Evolutionary conservation across 2,329 filamentous ascomycete genomes (phyloP).

Genomic region (Epichloe brachyelytri): DNA sequence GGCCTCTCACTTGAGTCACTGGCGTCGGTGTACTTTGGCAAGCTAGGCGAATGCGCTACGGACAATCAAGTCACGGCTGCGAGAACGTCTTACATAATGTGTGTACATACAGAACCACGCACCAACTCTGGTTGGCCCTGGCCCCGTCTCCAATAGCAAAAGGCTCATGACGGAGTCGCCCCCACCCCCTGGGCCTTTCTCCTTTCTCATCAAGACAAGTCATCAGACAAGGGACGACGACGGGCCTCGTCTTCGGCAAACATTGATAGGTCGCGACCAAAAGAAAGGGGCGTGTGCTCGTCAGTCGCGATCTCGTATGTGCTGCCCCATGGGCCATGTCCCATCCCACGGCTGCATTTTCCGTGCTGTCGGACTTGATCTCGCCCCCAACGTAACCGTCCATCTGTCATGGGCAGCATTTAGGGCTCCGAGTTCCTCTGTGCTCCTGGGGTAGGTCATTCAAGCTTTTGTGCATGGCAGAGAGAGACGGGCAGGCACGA

Average conservation of each 20-base stretch:
- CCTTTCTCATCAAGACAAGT: background rate
- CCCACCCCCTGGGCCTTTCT: slow-evolving; percentile 1
- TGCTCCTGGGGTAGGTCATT: slow-evolving; percentile 4
- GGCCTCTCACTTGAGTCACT: too few species aligned
- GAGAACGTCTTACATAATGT: slow-evolving; percentile 1
- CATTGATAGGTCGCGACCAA: slow-evolving; percentile 13
- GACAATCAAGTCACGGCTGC: slow-evolving; percentile 6
- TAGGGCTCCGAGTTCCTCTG: slow-evolving; percentile 15
- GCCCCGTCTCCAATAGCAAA: slow-evolving; percentile 15
- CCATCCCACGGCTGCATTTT: slow-evolving; percentile 8
- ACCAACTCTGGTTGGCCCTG: slow-evolving; percentile 1
- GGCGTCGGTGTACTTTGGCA: too few species aligned
- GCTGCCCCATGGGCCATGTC: slow-evolving; percentile 3
- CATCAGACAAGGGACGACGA: slow-evolving; percentile 1
- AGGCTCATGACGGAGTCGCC: slow-evolving; percentile 5
- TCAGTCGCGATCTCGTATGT: background rate
- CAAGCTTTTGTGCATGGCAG: slow-evolving; percentile 1
- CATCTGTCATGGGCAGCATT: slow-evolving; percentile 10
- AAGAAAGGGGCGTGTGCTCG: slow-evolving; percentile 2
- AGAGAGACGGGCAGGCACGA: background rate
- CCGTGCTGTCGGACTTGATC: slow-evolving; percentile 10
- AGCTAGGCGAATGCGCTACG: background rate
- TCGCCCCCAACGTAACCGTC: slow-evolving; percentile 12
- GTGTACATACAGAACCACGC: too few species aligned
- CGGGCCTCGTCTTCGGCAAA: slow-evolving; percentile 18